Evolutionary conservation across 1,284 basidiomycete genomes (phyloP), one percentile per base, ranked within the genome.

Genomic region (Puccinia brachypodii): DNA sequence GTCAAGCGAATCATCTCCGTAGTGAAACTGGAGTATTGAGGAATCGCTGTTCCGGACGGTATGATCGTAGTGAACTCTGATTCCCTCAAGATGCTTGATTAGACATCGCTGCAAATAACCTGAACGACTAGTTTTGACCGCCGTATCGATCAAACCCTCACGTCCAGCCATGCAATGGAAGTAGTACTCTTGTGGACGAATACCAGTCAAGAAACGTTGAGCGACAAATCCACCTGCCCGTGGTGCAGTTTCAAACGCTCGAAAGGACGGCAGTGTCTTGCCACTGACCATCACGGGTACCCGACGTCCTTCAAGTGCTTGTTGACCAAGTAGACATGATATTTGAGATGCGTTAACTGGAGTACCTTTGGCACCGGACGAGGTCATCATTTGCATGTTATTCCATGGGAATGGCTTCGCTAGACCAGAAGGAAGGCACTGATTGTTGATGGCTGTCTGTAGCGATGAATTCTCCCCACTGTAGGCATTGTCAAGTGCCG

Each of bases 121-220:
- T 13, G 97, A 99, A 83, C 97, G 94, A 84, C 94, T 94, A 6
- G 97, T 99, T 88, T 99, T 99, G 87, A 99, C 97, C 72, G 97
- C 97, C 13, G 97, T 99, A 87, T 99, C 97, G 85, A 99, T 99
- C 44, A 99, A 90, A 87, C 97, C 97, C 88, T 99, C 97, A 85
- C 97, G 92, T 77, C 97, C 97, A 82, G 97, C 96, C 97, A 99
- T 99, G 87, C 97, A 98, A 88, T 99, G 97, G 90, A 99, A 99
- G 89, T 98, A 99, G 88, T 98, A 99, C 87, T 99, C 97, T 87
- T 99, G 97, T 0, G 97, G 97, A 83, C 93, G 94, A 86, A 99
- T 92, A 82, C 97, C 97, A 25, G 97, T 99, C 89, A 99, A 90
- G 91, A 99, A 99, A 75, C 97, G 94, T 87, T 96, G 97, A n/a